Conservation (phyloP, 2,329 filamentous ascomycete genomes). For the Colletotrichum higginsianum region DNA sequence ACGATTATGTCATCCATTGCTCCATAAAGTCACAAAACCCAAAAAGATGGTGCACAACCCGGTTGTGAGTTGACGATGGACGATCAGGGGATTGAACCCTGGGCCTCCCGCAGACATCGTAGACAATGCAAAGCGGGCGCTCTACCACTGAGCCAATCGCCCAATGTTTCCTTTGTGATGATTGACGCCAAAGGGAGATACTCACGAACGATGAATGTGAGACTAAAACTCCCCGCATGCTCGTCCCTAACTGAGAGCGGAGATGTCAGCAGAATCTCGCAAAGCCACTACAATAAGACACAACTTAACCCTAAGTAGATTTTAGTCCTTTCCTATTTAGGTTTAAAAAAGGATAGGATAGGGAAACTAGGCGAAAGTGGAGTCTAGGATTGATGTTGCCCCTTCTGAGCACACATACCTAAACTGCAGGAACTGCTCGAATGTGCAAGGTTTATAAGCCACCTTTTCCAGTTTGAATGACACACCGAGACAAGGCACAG, state of each 20-base stretch:
- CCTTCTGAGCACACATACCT: not conserved
- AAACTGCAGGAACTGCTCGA: too few relatives aligned
- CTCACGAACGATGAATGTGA: not conserved
- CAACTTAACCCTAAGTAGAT: not conserved
- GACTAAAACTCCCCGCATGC: not conserved
- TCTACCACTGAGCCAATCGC: conserved; percentile 38
- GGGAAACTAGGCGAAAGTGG: not conserved
- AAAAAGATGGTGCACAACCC: not conserved
- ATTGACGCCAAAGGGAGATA: not conserved
- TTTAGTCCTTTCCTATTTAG: not conserved
- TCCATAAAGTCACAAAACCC: not conserved
- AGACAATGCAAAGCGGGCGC: conserved; percentile 35
- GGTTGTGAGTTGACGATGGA: not conserved
- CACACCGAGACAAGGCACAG: conserved; percentile 25
- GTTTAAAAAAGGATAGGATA: not conserved
- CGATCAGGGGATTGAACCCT: conserved; percentile 41
- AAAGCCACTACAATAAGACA: not conserved
- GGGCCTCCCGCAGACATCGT: conserved; percentile 33
- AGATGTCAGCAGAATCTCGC: not conserved
- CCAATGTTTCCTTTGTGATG: not conserved
- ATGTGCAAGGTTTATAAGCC: not conserved
- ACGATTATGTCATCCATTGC: not conserved
- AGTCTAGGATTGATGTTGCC: not conserved
- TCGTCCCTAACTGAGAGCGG: not conserved
- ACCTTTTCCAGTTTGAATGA: rapidly evolving